Percentiles rank a stretch among this genome's conserved stretches.
These are phyloP conservation scores for Agapanthus africanus DNA, from an alignment of 106 monocot genomes.

Conservation along the genomic window DNA sequence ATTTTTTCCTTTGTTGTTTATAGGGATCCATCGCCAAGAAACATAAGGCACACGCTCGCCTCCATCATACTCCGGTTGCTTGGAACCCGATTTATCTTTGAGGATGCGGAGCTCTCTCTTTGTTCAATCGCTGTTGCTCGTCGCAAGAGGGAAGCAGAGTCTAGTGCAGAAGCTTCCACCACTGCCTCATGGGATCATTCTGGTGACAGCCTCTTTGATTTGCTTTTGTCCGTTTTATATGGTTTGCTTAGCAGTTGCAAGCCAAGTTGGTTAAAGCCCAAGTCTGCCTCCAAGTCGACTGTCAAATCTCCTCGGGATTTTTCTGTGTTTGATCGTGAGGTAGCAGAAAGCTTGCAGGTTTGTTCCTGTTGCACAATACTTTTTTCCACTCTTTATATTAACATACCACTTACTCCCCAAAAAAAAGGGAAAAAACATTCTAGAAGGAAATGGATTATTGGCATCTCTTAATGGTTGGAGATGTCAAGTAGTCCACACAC, in stretches of 20 bases:
- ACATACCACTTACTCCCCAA: no score
- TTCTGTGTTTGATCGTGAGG: slow-evolving; percentile 69
- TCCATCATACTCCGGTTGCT: slow-evolving; percentile 66
- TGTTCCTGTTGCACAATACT: no score
- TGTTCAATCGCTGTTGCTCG: no score
- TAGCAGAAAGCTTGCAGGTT: slow-evolving; percentile 73
- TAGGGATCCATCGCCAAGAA: slow-evolving; percentile 51
- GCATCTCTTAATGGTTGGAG: no score
- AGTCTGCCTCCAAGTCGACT: slow-evolving; percentile 46
- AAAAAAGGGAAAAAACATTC: no score
- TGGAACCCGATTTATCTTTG: slow-evolving; percentile 66
- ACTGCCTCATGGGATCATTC: slow-evolving; percentile 38
- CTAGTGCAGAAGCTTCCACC: slow-evolving; percentile 14
- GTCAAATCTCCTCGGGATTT: slow-evolving; percentile 70
- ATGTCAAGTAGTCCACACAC: no score
- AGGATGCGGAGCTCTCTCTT: slow-evolving; percentile 61
- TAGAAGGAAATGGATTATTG: no score
- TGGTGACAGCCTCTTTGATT: slow-evolving; percentile 82
- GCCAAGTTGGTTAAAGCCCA: slow-evolving; percentile 85
- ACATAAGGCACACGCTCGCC: slow-evolving; percentile 67
- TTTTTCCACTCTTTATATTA: no score
- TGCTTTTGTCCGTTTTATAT: slow-evolving; percentile 65
- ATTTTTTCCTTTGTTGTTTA: no score
- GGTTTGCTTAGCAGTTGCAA: slow-evolving; percentile 69
- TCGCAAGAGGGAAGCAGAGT: slow-evolving; percentile 31